A percentile compares a stretch with the other conserved stretches of the same genome.
These are phyloP conservation scores for Prunella vulgaris DNA, from an alignment of 257 asterid genomes.

Conservation along the genomic window DNA sequence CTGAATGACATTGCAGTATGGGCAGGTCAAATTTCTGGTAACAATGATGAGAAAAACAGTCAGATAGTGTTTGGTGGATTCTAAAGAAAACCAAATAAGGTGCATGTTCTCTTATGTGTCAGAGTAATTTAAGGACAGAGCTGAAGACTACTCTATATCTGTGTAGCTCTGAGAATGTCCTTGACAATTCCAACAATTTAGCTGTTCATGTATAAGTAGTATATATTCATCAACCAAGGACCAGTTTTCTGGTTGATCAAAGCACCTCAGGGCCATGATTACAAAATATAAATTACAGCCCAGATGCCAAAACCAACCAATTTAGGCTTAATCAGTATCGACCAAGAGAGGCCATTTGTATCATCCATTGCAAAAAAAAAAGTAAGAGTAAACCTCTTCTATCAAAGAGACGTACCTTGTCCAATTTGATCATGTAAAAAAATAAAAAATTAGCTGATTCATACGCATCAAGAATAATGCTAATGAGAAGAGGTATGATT, in stretches of 20 bases:
- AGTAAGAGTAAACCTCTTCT: not conserved
- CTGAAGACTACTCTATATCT: not conserved
- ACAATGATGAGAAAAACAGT: slow-evolving; percentile 26
- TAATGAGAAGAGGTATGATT: not conserved
- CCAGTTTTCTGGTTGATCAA: slow-evolving; percentile 5
- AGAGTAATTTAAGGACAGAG: not conserved
- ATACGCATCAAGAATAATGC: not conserved
- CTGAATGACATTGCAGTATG: slow-evolving; percentile 78
- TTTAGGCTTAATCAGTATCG: too few relatives aligned
- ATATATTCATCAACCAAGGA: slow-evolving; percentile 8
- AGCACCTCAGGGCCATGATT: not conserved
- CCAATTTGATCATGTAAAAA: slow-evolving; percentile 6
- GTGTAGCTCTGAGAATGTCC: not conserved
- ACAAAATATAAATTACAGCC: not conserved
- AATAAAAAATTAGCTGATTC: not conserved
- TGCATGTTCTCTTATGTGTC: not conserved
- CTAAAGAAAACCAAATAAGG: not conserved
- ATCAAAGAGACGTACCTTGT: not conserved
- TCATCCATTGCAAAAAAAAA: not conserved
- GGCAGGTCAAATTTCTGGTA: slow-evolving; percentile 79
- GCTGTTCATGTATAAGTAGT: slow-evolving; percentile 5
- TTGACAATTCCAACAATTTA: not conserved
- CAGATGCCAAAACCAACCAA: too few relatives aligned
- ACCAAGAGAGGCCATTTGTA: not conserved
- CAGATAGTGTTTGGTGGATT: slow-evolving; percentile 8